A percentile compares a stretch with the other conserved stretches of the same genome.
Conservation (phyloP, 331 rosid species). For the Rhamnella rubrinervis region DNA sequence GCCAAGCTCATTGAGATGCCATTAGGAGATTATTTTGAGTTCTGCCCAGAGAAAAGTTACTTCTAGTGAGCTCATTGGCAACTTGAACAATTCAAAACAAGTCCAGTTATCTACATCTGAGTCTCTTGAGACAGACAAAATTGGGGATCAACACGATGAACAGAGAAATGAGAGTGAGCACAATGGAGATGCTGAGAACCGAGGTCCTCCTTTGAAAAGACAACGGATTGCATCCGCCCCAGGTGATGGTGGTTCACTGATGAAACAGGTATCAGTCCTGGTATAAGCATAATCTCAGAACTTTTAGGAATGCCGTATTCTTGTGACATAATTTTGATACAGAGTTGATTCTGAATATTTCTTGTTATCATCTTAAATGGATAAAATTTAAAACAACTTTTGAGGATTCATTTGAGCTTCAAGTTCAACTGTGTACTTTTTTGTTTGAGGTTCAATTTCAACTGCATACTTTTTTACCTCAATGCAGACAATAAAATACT, state of each 20-base stretch:
- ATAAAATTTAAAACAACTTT: neutral
- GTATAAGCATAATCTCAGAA: neutral
- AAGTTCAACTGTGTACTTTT: neutral
- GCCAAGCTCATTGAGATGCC: conserved; percentile 85
- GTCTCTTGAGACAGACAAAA: conserved; percentile 40
- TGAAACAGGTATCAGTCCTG: conserved; percentile 60
- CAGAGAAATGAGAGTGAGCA: conserved; percentile 39
- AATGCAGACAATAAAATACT: conserved; percentile 9
- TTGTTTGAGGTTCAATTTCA: conserved; percentile 2
- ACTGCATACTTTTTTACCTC: neutral
- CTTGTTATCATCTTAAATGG: neutral
- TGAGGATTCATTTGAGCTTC: neutral
- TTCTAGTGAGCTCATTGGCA: conserved; percentile 31
- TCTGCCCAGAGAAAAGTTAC: conserved; percentile 43
- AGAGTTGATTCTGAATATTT: neutral
- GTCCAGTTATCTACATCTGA: conserved; percentile 41
- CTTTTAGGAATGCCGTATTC: neutral
- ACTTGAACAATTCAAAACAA: conserved; percentile 35
- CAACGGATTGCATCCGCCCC: conserved; percentile 48
- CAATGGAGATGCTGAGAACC: conserved; percentile 53
- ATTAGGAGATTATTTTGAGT: conserved; percentile 65
- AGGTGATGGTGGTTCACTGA: conserved; percentile 63
- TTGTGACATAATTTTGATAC: neutral
- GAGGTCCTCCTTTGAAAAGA: conserved; percentile 63
- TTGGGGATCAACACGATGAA: conserved; percentile 42